phyloP scores from a whole-genome alignment of 192 early-diverging fungal genomes.

The Borealophlyctis nickersoniae region DNA sequence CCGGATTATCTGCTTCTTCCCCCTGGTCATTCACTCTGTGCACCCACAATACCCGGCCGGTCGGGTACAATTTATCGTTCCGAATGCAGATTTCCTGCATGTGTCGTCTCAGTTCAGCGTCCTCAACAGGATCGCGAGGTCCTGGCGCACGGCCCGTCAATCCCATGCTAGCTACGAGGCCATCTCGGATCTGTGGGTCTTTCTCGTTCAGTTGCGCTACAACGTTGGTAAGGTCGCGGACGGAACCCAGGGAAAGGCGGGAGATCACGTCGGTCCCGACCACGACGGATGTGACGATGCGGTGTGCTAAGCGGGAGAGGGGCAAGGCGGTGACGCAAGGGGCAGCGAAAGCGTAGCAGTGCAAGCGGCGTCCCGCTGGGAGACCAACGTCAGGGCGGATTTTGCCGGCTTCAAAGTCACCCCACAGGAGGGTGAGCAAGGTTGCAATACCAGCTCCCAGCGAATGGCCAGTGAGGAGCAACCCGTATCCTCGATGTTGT shows the following conservation, averaged over 20 bases:
- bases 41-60: slow-evolving; percentile 40
- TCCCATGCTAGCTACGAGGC: slow-evolving; percentile 5
- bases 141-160: neutral
- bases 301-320: slow-evolving; percentile 61
- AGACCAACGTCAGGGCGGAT: slow-evolving; percentile 33
- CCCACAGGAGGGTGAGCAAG: slow-evolving; percentile 76
- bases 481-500: slow-evolving; percentile 70
- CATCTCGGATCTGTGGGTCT: slow-evolving; percentile 1
- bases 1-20: slow-evolving; percentile 8
- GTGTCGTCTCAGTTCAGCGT: slow-evolving; percentile 10
- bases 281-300: slow-evolving; percentile 77
- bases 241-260: slow-evolving; percentile 68
- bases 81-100: slow-evolving; percentile 22
- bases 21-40: slow-evolving; percentile 2
- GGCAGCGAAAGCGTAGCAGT: slow-evolving; percentile 82
- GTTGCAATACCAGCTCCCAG: slow-evolving; percentile 85
- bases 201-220: slow-evolving; percentile 29
- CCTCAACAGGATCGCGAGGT: slow-evolving; percentile 2
- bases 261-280: slow-evolving; percentile 78
- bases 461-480: slow-evolving; percentile 85
- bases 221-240: slow-evolving; percentile 74
- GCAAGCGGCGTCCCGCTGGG: slow-evolving; percentile 71
- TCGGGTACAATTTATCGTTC: slow-evolving; percentile 35
- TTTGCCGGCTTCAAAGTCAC: slow-evolving; percentile 44
- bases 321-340: slow-evolving; percentile 71